These are phyloP conservation scores for Plasmodium falciparum DNA, from an alignment of 169 alveolate genomes.

Conservation along the genomic window DNA sequence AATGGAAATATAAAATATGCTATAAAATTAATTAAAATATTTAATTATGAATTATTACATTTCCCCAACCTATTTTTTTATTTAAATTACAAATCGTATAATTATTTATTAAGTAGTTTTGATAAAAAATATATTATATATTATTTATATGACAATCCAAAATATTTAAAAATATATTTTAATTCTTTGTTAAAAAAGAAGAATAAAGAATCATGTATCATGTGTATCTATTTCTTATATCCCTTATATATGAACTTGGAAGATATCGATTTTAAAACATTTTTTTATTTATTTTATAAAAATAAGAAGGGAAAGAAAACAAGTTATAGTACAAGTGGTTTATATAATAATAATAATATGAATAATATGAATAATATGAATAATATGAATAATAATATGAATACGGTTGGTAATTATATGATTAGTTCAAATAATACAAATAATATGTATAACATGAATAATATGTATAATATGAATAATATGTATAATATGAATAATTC, in stretches of 20 bases:
- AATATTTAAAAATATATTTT: constrained; percentile 61
- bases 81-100: constrained; percentile 61
- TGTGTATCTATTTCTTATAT: constrained; percentile 57
- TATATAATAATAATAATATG: not conserved
- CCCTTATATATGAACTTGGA: constrained; percentile 48
- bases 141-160: constrained; percentile 61
- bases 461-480: too few relatives aligned
- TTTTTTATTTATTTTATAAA: constrained; percentile 40
- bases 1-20: constrained; percentile 64
- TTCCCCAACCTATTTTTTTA: constrained; percentile 62
- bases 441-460: too few relatives aligned
- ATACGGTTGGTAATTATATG: too few relatives aligned
- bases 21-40: constrained; percentile 36
- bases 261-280: constrained; percentile 35
- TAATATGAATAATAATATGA: too few relatives aligned
- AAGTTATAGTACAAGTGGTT: constrained; percentile 1
- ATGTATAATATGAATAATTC: too few relatives aligned
- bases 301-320: constrained; percentile 8
- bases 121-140: constrained; percentile 61
- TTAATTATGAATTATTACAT: constrained; percentile 55
- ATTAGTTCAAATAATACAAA: too few relatives aligned
- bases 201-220: constrained; percentile 16
- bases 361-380: too few relatives aligned
- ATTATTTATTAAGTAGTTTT: constrained; percentile 44
- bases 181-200: constrained; percentile 41